Base-by-base conservation (phyloP, 306 rosid species). In the Citrullus amarus region DNA sequence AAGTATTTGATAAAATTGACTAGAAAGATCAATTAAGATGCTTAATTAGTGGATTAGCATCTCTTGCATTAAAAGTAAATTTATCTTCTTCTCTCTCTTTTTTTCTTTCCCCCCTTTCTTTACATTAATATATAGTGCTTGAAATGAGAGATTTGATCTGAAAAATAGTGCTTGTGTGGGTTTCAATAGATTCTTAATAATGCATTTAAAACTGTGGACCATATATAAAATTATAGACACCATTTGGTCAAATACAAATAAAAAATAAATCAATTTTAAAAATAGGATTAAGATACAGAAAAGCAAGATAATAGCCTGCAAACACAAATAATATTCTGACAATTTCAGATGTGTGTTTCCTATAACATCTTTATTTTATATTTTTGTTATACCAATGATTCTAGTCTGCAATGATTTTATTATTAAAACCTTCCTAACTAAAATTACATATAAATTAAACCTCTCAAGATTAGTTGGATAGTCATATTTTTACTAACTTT, bases 121-220 rank as follows among this genome's bases (percentile, higher is more conserved):
- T 1, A 34, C 7, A 67, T 39, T 18, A 68, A 41, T 46, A 46
- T 48, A 48, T 41, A 68, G 75, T 39, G 75, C 20, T 71, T 46
- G 76, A 71, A 43, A 71, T 22, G 55, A 28, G 56, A 41, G 75
- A 69, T 44, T 41, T 69, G 55, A 44, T 69, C 36, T 69, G n/a
- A 69, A 44, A 17, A 69, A 22, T 18, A 44, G 56, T 9, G 68
- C 12, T 34, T 22, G 76, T 70, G 76, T 25, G 76, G 22, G 58
- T 71, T 46, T 71, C 76, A 48, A 44, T 71, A 48, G 76, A 71
- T 71, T 48, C 76, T 48, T 56, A 71, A 71, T 48, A 71, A 71
- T 71, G 58, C 58, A 46, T 25, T 51, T 46, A 14, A 71, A 12
- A 71, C 12, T 71, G 59, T 71, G 76, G 76, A 71, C 76, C 41